A percentile compares a stretch with the other conserved stretches of the same genome.
phyloP scores from a whole-genome alignment of 225 moss, liverwort and hornwort species.

The Polytrichum formosum region DNA sequence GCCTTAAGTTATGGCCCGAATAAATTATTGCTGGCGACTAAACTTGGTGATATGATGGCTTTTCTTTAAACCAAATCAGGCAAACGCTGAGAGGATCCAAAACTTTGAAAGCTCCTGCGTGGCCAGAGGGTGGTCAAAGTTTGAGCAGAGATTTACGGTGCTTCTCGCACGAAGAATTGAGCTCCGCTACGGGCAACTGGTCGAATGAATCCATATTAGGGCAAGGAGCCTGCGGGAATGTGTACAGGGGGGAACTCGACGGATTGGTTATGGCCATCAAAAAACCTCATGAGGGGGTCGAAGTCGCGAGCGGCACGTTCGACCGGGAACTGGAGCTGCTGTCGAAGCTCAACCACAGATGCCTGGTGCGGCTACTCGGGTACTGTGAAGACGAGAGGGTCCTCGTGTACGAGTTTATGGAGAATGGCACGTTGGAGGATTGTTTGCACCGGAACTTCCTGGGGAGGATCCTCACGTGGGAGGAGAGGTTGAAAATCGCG shows the following conservation, averaged over 20 bases:
- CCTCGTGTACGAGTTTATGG: slow-evolving; percentile 79
- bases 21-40: neutral
- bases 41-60: neutral
- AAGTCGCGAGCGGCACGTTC: slow-evolving; percentile 55
- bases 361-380: slow-evolving; percentile 60
- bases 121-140: slow-evolving; percentile 26
- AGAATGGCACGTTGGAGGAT: slow-evolving; percentile 68
- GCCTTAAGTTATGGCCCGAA: neutral
- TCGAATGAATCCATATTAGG: slow-evolving; percentile 44
- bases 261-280: slow-evolving; percentile 70
- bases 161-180: slow-evolving; percentile 26
- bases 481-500: slow-evolving; percentile 58
- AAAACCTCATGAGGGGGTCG: slow-evolving; percentile 64
- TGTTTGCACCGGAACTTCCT: slow-evolving; percentile 63
- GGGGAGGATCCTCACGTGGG: slow-evolving; percentile 59
- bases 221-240: slow-evolving; percentile 65
- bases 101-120: slow-evolving; percentile 18
- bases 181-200: slow-evolving; percentile 33
- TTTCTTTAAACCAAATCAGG: neutral
- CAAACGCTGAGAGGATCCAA: slow-evolving; percentile 8
- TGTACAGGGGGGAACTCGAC: slow-evolving; percentile 62
- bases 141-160: slow-evolving; percentile 22
- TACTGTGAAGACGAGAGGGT: slow-evolving; percentile 65
- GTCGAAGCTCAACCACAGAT: slow-evolving; percentile 50
- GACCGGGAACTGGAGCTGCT: slow-evolving; percentile 48